These are phyloP conservation scores for Lodderomyces elongisporus DNA, from an alignment of 1,139 yeast species.

Conservation along the genomic window DNA sequence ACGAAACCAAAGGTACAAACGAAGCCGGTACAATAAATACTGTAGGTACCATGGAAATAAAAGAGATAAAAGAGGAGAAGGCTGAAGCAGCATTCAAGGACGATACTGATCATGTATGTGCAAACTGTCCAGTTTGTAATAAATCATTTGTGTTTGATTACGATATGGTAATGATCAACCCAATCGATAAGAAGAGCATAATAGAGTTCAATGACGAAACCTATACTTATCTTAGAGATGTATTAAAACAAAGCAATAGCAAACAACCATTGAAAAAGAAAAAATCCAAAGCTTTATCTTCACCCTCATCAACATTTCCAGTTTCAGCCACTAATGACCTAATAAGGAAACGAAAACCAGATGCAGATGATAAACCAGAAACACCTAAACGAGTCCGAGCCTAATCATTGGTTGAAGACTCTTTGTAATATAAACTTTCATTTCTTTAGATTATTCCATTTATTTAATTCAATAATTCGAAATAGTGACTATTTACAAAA, in stretches of 20 bases:
- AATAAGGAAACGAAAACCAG: slow-evolving; percentile 8
- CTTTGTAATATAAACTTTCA: no score
- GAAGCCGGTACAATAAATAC: no score
- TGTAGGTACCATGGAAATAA: no score
- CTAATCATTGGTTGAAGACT: no score
- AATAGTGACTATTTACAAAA: no score
- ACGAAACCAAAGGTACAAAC: neutral
- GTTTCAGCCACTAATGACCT: slow-evolving; percentile 7
- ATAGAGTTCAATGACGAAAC: slow-evolving; percentile 36
- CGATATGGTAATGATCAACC: slow-evolving; percentile 33
- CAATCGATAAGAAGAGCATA: slow-evolving; percentile 13
- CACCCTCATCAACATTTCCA: no score
- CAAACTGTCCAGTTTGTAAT: slow-evolving; percentile 34
- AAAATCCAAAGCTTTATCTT: slow-evolving; percentile 13
- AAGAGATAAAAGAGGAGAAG: no score
- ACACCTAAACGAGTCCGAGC: slow-evolving; percentile 3
- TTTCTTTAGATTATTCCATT: no score
- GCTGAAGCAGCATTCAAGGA: no score
- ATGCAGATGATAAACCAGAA: slow-evolving; percentile 2
- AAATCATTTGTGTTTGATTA: slow-evolving; percentile 17
- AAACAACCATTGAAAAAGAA: slow-evolving; percentile 32
- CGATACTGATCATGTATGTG: slow-evolving; percentile 3
- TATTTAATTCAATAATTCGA: no score
- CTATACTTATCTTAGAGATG: slow-evolving; percentile 22
- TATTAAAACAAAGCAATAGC: slow-evolving; percentile 40